Conservation (phyloP, 495 filamentous ascomycete genomes). For the Penicillium goetzii region DNA sequence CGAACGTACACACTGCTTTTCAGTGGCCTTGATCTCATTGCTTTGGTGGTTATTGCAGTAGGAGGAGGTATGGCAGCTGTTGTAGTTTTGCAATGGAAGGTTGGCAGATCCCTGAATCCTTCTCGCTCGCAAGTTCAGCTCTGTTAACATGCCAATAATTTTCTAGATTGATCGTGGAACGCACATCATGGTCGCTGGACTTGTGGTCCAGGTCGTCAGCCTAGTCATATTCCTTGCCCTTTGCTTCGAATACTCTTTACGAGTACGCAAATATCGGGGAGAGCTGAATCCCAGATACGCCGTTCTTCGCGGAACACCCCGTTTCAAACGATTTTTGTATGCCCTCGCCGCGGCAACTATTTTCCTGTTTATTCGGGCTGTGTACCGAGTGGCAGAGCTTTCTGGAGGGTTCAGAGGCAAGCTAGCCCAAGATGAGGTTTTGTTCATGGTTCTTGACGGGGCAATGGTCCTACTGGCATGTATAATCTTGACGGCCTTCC, state of each 20-base stretch:
- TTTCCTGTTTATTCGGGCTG: constrained; percentile 3
- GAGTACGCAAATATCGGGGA: not conserved
- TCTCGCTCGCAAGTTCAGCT: not conserved
- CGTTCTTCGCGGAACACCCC: not conserved
- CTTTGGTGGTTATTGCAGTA: constrained; percentile 56
- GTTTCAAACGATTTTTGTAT: not conserved
- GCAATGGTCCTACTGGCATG: constrained; percentile 3
- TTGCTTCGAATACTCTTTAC: constrained; percentile 1
- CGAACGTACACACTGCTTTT: constrained; percentile 57
- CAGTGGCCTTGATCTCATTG: constrained; percentile 55
- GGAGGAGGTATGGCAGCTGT: constrained; percentile 6
- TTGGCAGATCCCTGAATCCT: not conserved
- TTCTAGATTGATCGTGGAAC: constrained; percentile 7
- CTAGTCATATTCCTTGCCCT: not conserved
- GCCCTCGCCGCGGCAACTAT: not conserved
- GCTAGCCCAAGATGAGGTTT: not conserved
- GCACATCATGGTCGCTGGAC: constrained; percentile 4
- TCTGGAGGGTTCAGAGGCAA: constrained; percentile 3
- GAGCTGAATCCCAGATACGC: not conserved
- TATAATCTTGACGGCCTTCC: not conserved
- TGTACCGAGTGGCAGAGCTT: constrained; percentile 6
- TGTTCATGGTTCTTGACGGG: constrained; percentile 9
- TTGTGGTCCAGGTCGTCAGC: constrained; percentile 5
- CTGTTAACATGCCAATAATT: not conserved
- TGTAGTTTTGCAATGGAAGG: constrained; percentile 4